phyloP scores from a whole-genome alignment of 805 yeast species.

The Wickerhamomyces hampshirensis region DNA sequence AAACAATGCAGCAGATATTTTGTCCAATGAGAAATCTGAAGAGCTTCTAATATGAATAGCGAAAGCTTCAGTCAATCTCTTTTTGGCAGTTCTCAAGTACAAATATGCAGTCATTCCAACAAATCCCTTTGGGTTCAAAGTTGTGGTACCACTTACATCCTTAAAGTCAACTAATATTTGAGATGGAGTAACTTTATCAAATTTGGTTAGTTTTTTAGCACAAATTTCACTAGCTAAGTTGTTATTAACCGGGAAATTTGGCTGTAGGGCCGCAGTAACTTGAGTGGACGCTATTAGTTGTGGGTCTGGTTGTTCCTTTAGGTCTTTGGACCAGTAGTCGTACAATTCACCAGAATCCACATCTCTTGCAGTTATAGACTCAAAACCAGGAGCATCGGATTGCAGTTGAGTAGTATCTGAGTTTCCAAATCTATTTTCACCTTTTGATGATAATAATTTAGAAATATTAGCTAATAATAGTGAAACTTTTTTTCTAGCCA shows the following conservation, averaged over 20 bases:
- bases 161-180: slow-evolving; percentile 77
- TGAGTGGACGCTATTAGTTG: slow-evolving; percentile 63
- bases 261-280: slow-evolving; percentile 63
- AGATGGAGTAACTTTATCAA: slow-evolving; percentile 41
- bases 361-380: slow-evolving; percentile 64
- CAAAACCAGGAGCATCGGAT: slow-evolving; percentile 58
- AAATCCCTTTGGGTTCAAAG: slow-evolving; percentile 59
- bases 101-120: slow-evolving; percentile 69
- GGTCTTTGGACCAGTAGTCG: slow-evolving; percentile 27
- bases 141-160: slow-evolving; percentile 59
- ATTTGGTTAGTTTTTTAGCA: slow-evolving; percentile 44
- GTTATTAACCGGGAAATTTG: slow-evolving; percentile 56
- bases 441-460: slow-evolving; percentile 49
- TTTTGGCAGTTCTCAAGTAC: slow-evolving; percentile 59
- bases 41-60: slow-evolving; percentile 59
- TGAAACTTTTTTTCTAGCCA: slow-evolving; percentile 47
- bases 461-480: slow-evolving; percentile 53
- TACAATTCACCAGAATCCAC: slow-evolving; percentile 53
- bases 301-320: slow-evolving; percentile 37
- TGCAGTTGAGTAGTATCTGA: slow-evolving; percentile 21
- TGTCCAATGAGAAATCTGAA: slow-evolving; percentile 55
- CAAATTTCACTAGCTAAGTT: slow-evolving; percentile 31
- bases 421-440: slow-evolving; percentile 28
- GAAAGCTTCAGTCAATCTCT: slow-evolving; percentile 74
- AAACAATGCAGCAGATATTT: slow-evolving; percentile 74